Evolutionary conservation across 257 asterid genomes (phyloP).

Genomic region (Lavandula angustifolia): DNA sequence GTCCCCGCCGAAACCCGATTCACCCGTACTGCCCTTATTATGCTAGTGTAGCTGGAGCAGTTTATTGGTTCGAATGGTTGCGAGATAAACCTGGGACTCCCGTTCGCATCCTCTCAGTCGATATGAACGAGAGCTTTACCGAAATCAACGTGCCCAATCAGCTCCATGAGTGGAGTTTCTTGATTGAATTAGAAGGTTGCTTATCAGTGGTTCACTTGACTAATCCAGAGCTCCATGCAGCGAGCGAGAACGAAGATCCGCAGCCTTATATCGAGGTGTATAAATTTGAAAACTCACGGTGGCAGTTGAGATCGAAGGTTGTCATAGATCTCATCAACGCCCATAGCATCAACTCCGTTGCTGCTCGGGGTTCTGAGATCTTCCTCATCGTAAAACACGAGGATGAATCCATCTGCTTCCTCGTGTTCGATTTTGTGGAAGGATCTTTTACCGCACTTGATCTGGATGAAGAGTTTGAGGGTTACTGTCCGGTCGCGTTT

Average conservation of each 20-base stretch:
- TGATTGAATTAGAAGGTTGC: slow-evolving; percentile 35
- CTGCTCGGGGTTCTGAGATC: slow-evolving; percentile 24
- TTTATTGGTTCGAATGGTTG: slow-evolving; percentile 37
- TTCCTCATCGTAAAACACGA: slow-evolving; percentile 26
- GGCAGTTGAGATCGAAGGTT: slow-evolving; percentile 27
- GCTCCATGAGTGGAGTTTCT: slow-evolving; percentile 24
- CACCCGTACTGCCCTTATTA: slow-evolving; percentile 26
- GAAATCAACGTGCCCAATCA: slow-evolving; percentile 26
- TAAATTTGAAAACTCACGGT: slow-evolving; percentile 17
- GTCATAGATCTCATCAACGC: slow-evolving; percentile 15
- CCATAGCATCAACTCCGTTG: slow-evolving; percentile 30
- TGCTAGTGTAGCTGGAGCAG: slow-evolving; percentile 32
- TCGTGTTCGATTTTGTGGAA: slow-evolving; percentile 25
- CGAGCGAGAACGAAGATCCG: background rate
- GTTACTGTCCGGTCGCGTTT: slow-evolving; percentile 25
- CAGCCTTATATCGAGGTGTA: slow-evolving; percentile 27
- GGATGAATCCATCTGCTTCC: slow-evolving; percentile 17
- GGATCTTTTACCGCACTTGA: slow-evolving; percentile 8
- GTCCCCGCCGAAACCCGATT: slow-evolving; percentile 6
- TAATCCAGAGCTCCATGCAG: background rate
- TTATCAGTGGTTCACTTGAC: slow-evolving; percentile 30
- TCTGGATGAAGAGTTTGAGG: background rate
- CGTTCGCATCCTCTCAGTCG: slow-evolving; percentile 28
- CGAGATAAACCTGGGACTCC: slow-evolving; percentile 22
- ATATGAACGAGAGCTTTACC: slow-evolving; percentile 31